A percentile compares a stretch with the other conserved stretches of the same genome.
Conservation (phyloP, 371 early-diverging fungal genomes). For the Saksenaea vasiformis region DNA sequence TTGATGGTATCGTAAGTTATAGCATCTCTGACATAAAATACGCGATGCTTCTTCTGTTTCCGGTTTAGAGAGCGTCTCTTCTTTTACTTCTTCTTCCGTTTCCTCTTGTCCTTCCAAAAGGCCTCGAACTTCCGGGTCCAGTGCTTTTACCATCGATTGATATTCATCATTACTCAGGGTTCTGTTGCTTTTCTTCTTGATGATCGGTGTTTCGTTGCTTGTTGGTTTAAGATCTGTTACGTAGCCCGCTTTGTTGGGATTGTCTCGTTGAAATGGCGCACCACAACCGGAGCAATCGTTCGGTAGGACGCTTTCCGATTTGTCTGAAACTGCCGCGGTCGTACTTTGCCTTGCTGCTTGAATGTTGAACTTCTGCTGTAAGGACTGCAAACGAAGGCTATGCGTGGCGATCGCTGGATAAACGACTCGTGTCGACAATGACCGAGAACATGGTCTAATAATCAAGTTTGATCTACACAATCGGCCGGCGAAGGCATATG, state of each 20-base stretch:
- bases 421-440: neutral
- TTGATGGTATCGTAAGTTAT: constrained; percentile 52
- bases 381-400: neutral
- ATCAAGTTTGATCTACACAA: neutral
- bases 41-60: constrained; percentile 17
- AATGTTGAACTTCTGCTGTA: neutral
- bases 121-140: constrained; percentile 41
- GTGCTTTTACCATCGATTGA: constrained; percentile 14
- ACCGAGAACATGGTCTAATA: neutral
- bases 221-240: constrained; percentile 27
- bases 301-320: neutral
- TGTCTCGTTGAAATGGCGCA: constrained; percentile 59
- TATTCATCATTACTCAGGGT: constrained; percentile 46
- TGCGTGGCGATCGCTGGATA: neutral
- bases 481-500: neutral
- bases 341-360: neutral
- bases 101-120: constrained; percentile 17
- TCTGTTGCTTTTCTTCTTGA: constrained; percentile 21
- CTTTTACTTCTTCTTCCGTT: neutral
- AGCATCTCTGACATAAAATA: constrained; percentile 67
- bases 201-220: constrained; percentile 18
- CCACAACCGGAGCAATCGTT: constrained; percentile 72
- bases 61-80: neutral
- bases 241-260: constrained; percentile 55
- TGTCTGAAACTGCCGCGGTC: neutral